A percentile compares a stretch with the other conserved stretches of the same genome.
Conservation (phyloP, 2,329 filamentous ascomycete species). For the Xylaria sp. region DNA sequence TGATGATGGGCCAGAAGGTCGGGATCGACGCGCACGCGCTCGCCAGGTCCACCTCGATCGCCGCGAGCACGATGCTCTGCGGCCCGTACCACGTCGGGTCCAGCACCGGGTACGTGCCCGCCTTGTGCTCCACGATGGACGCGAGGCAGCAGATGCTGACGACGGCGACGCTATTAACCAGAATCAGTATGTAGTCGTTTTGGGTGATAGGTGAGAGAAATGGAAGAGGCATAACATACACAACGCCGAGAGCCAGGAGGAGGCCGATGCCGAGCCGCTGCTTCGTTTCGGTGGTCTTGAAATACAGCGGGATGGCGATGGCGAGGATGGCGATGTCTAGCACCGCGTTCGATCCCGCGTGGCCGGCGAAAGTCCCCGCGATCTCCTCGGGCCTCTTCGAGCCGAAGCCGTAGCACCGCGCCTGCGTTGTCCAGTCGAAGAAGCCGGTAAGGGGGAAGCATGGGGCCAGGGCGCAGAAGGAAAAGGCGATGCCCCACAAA, state of each 20-base stretch:
- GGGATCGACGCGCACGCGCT: slow-evolving; percentile 39
- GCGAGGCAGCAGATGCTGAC: slow-evolving; percentile 39
- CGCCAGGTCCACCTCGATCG: slow-evolving; percentile 39
- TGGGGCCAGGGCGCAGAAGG: slow-evolving; percentile 35
- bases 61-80: slow-evolving; percentile 37
- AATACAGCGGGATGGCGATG: slow-evolving; percentile 37
- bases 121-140: slow-evolving; percentile 33
- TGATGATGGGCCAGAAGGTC: slow-evolving; percentile 39
- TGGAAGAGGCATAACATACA: slow-evolving; percentile 32
- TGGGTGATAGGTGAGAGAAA: neutral
- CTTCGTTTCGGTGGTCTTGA: slow-evolving; percentile 31
- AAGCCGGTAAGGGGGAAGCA: slow-evolving; percentile 38
- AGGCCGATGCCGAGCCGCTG: slow-evolving; percentile 36
- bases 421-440: slow-evolving; percentile 30
- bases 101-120: slow-evolving; percentile 38
- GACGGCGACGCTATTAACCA: slow-evolving; percentile 33
- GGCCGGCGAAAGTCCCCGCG: slow-evolving; percentile 33
- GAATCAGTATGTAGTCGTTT: too few species aligned
- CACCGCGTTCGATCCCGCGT: slow-evolving; percentile 36
- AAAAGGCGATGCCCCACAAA: slow-evolving; percentile 38
- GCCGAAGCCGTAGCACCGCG: slow-evolving; percentile 38
- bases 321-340: slow-evolving; percentile 38
- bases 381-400: slow-evolving; percentile 31
- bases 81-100: slow-evolving; percentile 43
- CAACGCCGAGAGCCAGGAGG: slow-evolving; percentile 36